These are phyloP conservation scores for Geum urbanum DNA, from an alignment of 306 rosid species.

Conservation along the genomic window DNA sequence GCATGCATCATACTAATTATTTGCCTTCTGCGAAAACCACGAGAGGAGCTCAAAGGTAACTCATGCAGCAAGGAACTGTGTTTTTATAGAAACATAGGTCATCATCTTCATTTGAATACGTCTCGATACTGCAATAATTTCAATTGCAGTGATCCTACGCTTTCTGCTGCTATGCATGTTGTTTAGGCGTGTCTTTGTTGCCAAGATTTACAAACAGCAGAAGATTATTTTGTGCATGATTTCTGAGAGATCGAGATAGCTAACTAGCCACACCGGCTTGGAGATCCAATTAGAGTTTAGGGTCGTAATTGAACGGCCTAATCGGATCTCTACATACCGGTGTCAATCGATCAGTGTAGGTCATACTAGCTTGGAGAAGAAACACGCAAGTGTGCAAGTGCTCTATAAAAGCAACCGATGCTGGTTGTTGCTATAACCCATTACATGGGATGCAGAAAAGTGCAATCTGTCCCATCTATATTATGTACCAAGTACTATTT, in stretches of 20 bases:
- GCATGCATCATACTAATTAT: not conserved
- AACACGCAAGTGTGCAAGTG: constrained; percentile 9
- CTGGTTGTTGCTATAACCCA: constrained; percentile 9
- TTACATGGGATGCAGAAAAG: not conserved
- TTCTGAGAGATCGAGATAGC: no score
- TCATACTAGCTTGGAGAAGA: not conserved
- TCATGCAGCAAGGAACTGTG: constrained; percentile 9
- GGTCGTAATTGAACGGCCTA: not conserved
- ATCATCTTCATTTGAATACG: not conserved
- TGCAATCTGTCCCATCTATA: not conserved
- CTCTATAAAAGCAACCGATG: constrained; percentile 1
- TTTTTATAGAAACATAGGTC: not conserved
- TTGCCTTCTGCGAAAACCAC: constrained; percentile 9
- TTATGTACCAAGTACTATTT: not conserved
- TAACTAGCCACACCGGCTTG: no score
- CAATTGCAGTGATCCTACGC: not conserved
- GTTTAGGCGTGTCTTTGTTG: not conserved
- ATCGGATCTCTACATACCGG: not conserved
- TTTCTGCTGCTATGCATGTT: not conserved
- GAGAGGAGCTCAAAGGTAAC: not conserved
- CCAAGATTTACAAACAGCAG: not conserved
- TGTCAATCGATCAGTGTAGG: not conserved
- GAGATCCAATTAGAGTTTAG: not conserved
- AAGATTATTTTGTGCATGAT: not conserved
- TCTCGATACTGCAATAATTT: constrained; percentile 7